Conservation (phyloP, 768 basidiomycete species). For the Leucogyrophana mollusca region DNA sequence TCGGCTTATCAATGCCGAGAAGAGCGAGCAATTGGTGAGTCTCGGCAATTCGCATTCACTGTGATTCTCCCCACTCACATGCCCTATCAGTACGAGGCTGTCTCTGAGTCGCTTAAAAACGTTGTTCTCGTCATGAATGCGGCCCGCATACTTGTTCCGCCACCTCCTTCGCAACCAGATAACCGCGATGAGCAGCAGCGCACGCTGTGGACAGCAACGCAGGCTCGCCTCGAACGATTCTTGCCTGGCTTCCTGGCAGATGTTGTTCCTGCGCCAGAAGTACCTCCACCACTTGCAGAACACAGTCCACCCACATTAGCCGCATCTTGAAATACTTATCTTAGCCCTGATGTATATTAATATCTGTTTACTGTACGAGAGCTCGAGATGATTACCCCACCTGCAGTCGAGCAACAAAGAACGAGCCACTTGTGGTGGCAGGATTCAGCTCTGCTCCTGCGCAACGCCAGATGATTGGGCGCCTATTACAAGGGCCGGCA, state of each 20-base stretch:
- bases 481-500: too few relatives aligned
- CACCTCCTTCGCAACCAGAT: conserved; percentile 39
- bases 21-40: conserved; percentile 83
- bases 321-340: too few relatives aligned
- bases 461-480: too few relatives aligned
- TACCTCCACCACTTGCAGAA: conserved; percentile 8
- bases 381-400: too few relatives aligned
- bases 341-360: too few relatives aligned
- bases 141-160: conserved; percentile 77
- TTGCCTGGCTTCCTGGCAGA: conserved; percentile 85
- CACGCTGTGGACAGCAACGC: conserved; percentile 81
- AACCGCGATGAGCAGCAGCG: conserved; percentile 57
- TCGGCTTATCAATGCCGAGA: conserved; percentile 82
- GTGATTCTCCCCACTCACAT: conserved; percentile 6
- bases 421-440: too few relatives aligned
- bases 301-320: conserved; percentile 2
- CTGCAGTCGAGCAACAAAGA: too few relatives aligned
- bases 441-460: too few relatives aligned
- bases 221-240: conserved; percentile 86
- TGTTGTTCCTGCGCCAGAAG: conserved; percentile 49
- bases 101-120: conserved; percentile 96
- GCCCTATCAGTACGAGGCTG: conserved; percentile 75
- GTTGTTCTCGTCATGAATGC: conserved; percentile 96
- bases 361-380: too few relatives aligned
- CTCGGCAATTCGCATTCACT: background rate